These are phyloP conservation scores for Diaporthe ilicicola DNA, from an alignment of 2,329 filamentous ascomycete genomes.

Conservation along the genomic window DNA sequence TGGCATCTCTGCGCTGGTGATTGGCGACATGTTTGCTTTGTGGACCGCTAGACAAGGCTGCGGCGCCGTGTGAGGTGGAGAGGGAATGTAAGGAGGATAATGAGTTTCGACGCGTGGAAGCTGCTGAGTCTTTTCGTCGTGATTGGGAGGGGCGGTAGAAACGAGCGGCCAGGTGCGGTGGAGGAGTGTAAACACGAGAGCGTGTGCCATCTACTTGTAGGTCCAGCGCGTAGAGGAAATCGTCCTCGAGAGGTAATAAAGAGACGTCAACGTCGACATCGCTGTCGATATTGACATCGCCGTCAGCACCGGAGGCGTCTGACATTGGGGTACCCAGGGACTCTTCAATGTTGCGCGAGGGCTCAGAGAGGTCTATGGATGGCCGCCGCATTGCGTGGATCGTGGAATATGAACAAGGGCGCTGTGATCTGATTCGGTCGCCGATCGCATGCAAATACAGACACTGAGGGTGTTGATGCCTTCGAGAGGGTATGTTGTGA, in stretches of 20 bases:
- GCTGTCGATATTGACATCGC: conserved; percentile 33
- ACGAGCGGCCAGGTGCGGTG: conserved; percentile 79
- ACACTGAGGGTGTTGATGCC: neutral
- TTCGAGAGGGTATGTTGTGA: neutral
- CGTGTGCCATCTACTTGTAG: conserved; percentile 28
- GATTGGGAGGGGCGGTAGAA: conserved; percentile 75
- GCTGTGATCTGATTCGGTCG: neutral
- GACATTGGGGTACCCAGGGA: conserved; percentile 39
- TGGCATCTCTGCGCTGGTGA: conserved; percentile 80
- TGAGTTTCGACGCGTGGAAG: conserved; percentile 82
- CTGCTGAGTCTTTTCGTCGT: conserved; percentile 77
- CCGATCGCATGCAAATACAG: neutral
- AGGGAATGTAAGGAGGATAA: conserved; percentile 76
- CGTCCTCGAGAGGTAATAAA: conserved; percentile 27
- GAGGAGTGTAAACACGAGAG: conserved; percentile 65
- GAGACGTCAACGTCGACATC: conserved; percentile 32
- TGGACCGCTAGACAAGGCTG: conserved; percentile 58
- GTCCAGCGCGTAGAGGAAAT: conserved; percentile 31
- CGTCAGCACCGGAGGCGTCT: conserved; percentile 34
- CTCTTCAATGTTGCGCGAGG: conserved; percentile 43
- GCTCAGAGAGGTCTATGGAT: conserved; percentile 42
- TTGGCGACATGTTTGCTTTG: conserved; percentile 83
- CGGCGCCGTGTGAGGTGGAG: conserved; percentile 70
- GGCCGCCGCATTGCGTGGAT: conserved; percentile 40
- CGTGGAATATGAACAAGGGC: conserved; percentile 48